Base-by-base conservation (phyloP, 352 stramenopile genomes). In the Pythium vanterpoolii region DNA sequence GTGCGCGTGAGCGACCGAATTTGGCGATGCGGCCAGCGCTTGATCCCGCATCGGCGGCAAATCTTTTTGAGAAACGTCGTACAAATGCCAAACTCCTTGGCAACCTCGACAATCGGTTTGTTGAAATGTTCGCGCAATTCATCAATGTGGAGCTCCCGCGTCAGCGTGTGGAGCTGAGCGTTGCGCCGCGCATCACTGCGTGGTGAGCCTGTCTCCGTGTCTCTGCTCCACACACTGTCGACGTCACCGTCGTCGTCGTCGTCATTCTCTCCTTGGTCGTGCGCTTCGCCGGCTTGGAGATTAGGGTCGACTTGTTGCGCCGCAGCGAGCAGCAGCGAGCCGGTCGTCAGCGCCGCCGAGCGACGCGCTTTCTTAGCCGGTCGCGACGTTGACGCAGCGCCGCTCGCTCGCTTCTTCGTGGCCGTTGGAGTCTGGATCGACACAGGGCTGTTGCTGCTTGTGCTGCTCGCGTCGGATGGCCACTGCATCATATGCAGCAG, bases 1-100 rank as follows among this genome's bases (percentile, higher is more conserved):
- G 81, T 89, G 19, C 81, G 72, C 31, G 69, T 74, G n/a, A 90
- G 58, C 36, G 81, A 90, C 1, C 77, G 74, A 48, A 87, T 87
- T 60, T 85, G 77, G 27, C 77, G 74, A 53, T 87, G 77, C 36
- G 77, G 77, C 77, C 77, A 87, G 28, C 77, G 77, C 52, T 87
- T 87, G 68, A 87, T 87, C 30, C 77, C 77, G 54, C 64, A 77
- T 8, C 76, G 75, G 0, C 80, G 77, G 42, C 80, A 90, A 27
- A 87, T 87, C 50, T 87, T 87, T 69, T 90, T 90, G 24, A 90
- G 63, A 36, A 89, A 87, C 5, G 81, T 88, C n/a, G 72, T 89
- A 65, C 79, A 89, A 38, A 89, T 86, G 42, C 81, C 75, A 51
- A 90, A 83, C 42, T 87, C 73, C 19, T 69, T 67, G n/a, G 79